A percentile compares a stretch with the other conserved stretches of the same genome.
Conservation (phyloP, 331 rosid species). For the Spiraea crenata region DNA sequence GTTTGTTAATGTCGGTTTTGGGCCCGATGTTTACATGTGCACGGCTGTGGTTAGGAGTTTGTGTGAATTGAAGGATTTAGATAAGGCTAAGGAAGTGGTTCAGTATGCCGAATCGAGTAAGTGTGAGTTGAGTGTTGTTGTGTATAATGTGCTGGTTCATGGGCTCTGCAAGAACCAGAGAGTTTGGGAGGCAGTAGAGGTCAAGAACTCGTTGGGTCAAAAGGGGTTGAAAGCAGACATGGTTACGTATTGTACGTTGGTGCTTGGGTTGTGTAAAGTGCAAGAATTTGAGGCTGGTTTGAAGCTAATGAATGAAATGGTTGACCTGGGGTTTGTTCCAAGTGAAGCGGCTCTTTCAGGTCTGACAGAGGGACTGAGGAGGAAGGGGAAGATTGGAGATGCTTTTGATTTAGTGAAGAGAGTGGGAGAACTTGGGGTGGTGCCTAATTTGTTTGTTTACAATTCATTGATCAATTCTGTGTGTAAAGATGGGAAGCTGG, state of each 20-base stretch:
- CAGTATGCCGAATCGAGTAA: slow-evolving; percentile 48
- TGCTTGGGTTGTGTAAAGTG: slow-evolving; percentile 69
- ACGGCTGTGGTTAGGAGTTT: slow-evolving; percentile 57
- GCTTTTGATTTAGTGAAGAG: slow-evolving; percentile 62
- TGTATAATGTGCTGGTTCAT: slow-evolving; percentile 69
- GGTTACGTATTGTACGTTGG: slow-evolving; percentile 69
- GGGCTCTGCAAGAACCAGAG: slow-evolving; percentile 71
- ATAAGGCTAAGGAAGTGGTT: slow-evolving; percentile 63
- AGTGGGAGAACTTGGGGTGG: slow-evolving; percentile 53
- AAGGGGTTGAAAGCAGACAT: slow-evolving; percentile 73
- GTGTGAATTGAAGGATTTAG: slow-evolving; percentile 72
- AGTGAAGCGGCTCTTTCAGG: slow-evolving; percentile 68
- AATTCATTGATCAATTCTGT: slow-evolving; percentile 70
- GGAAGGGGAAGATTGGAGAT: slow-evolving; percentile 47
- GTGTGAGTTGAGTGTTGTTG: slow-evolving; percentile 50
- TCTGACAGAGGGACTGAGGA: slow-evolving; percentile 70
- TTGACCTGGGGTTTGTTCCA: slow-evolving; percentile 56
- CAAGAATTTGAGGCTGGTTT: slow-evolving; percentile 53
- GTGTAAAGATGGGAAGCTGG: slow-evolving; percentile 66
- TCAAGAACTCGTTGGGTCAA: slow-evolving; percentile 48
- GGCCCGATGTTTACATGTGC: slow-evolving; percentile 61
- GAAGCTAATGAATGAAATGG: slow-evolving; percentile 65
- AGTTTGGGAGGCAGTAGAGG: slow-evolving; percentile 62
- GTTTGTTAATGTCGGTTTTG: slow-evolving; percentile 54
- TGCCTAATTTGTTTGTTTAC: slow-evolving; percentile 64